Percentiles rank a stretch among this genome's conserved stretches.
Evolutionary conservation across 768 basidiomycete genomes (phyloP).

Genomic region (Pleurotus cornucopiae): DNA sequence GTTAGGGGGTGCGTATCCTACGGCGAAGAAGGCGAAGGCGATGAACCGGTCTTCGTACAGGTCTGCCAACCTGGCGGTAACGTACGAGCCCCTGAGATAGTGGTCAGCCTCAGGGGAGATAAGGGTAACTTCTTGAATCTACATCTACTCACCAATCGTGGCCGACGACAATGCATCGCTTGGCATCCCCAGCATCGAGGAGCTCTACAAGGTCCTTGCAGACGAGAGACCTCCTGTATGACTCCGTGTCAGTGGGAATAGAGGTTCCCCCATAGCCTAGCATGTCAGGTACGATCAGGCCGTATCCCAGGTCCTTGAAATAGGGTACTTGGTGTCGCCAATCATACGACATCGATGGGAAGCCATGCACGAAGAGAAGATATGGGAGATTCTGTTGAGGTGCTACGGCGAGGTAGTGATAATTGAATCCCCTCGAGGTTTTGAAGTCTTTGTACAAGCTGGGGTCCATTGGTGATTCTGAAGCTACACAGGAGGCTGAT

Average conservation of each 20-base stretch:
- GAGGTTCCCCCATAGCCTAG: slow-evolving; percentile 50
- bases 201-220: slow-evolving; percentile 37
- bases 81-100: slow-evolving; percentile 28
- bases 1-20: slow-evolving; percentile 28
- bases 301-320: slow-evolving; percentile 35
- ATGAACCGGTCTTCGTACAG: slow-evolving; percentile 33
- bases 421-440: slow-evolving; percentile 28
- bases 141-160: slow-evolving; percentile 35
- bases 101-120: background rate
- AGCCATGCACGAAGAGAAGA: slow-evolving; percentile 43
- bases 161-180: slow-evolving; percentile 31
- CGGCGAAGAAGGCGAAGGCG: slow-evolving; percentile 34
- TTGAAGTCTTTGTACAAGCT: slow-evolving; percentile 23
- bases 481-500: background rate
- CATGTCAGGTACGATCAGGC: slow-evolving; percentile 45
- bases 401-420: slow-evolving; percentile 30
- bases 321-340: slow-evolving; percentile 36
- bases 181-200: slow-evolving; percentile 30
- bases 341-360: slow-evolving; percentile 33
- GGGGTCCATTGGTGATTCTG: background rate
- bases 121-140: too few relatives aligned
- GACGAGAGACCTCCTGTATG: slow-evolving; percentile 31
- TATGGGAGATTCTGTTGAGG: slow-evolving; percentile 22
- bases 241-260: slow-evolving; percentile 33
- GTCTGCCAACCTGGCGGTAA: slow-evolving; percentile 33